Evolutionary conservation across 805 yeast genomes (phyloP).

Genomic region (Myxozyma vanderwaltii): DNA sequence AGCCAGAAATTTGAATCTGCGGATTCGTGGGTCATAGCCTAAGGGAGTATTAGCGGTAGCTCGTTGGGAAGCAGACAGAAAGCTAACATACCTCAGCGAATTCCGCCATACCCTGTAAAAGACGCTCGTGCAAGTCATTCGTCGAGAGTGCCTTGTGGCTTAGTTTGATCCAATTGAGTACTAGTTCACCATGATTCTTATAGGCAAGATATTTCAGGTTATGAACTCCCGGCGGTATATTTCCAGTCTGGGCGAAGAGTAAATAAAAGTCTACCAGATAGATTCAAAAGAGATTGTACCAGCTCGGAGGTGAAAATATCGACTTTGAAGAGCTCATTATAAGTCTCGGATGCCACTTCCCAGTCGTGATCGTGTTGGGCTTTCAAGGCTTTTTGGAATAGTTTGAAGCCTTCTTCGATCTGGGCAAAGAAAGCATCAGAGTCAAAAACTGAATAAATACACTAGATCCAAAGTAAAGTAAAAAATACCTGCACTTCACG

Average conservation of each 20-base stretch:
- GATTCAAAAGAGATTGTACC: constrained; percentile 6
- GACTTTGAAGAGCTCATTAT: constrained; percentile 64
- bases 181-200: constrained; percentile 78
- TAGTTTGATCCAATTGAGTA: constrained; percentile 48
- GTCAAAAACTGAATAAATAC: too few species aligned
- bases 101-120: constrained; percentile 58
- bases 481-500: constrained; percentile 80
- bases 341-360: constrained; percentile 55
- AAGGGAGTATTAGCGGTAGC: too few species aligned
- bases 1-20: constrained; percentile 32
- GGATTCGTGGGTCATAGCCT: constrained; percentile 62
- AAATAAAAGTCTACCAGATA: constrained; percentile 14
- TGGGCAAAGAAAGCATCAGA: too few species aligned
- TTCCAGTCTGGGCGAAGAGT: constrained; percentile 7
- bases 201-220: constrained; percentile 73
- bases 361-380: constrained; percentile 57
- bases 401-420: constrained; percentile 77
- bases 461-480: too few species aligned
- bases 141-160: constrained; percentile 36
- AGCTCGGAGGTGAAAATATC: constrained; percentile 58
- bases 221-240: constrained; percentile 67
- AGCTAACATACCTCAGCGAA: constrained; percentile 52
- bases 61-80: constrained; percentile 47
- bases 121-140: constrained; percentile 48
- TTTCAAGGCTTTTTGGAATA: constrained; percentile 69